Percentiles rank a stretch among this genome's conserved stretches.
Conservation (phyloP, 768 basidiomycete species). For the Serpula lacrymans region DNA sequence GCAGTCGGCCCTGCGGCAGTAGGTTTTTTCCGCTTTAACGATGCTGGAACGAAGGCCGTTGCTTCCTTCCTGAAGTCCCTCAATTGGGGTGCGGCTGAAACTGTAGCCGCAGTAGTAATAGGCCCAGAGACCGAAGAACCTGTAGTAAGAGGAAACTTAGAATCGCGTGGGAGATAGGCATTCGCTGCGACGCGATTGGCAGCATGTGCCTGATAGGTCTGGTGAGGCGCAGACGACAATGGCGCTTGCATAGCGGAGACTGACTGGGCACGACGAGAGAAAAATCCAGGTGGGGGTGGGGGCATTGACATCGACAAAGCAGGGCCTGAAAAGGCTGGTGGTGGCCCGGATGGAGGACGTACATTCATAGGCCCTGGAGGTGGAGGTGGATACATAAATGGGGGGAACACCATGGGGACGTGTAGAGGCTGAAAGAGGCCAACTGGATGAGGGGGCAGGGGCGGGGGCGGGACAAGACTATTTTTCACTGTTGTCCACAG, state of each 20-base stretch:
- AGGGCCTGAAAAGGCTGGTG: slow-evolving; percentile 18
- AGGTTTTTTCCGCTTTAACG: slow-evolving; percentile 72
- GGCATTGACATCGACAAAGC: slow-evolving; percentile 20
- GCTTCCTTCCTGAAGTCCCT: slow-evolving; percentile 95
- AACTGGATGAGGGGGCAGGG: not conserved
- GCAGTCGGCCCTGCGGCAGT: slow-evolving; percentile 29
- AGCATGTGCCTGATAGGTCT: slow-evolving; percentile 76
- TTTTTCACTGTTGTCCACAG: too few relatives aligned
- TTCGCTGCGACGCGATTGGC: slow-evolving; percentile 35
- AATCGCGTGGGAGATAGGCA: slow-evolving; percentile 44
- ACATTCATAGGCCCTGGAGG: slow-evolving; percentile 15
- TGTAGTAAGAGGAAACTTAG: slow-evolving; percentile 35
- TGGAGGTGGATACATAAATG: too few relatives aligned
- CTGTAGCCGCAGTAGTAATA: slow-evolving; percentile 53
- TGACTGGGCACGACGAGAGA: slow-evolving; percentile 51
- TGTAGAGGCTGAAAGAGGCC: slow-evolving; percentile 22
- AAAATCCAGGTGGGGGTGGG: slow-evolving; percentile 64
- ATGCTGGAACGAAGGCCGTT: slow-evolving; percentile 84
- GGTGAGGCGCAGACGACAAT: slow-evolving; percentile 68
- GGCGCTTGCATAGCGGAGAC: slow-evolving; percentile 67
- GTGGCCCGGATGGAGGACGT: slow-evolving; percentile 17
- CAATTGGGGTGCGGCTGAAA: slow-evolving; percentile 82
- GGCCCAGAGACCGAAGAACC: slow-evolving; percentile 30
- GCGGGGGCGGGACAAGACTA: too few relatives aligned
- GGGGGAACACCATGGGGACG: slow-evolving; percentile 11